phyloP scores from a whole-genome alignment of 2,329 filamentous ascomycete genomes.

The Pseudogymnoascus sp. region DNA sequence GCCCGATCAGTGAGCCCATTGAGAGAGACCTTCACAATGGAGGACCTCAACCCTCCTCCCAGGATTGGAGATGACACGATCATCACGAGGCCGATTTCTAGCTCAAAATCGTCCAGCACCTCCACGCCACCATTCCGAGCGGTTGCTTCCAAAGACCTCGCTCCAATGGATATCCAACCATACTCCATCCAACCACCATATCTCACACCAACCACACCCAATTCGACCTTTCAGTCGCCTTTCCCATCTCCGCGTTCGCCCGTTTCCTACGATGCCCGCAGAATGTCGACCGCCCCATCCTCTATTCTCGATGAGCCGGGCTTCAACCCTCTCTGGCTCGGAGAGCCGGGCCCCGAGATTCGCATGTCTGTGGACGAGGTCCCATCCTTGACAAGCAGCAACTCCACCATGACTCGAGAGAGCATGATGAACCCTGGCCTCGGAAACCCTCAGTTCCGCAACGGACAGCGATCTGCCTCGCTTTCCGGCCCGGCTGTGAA shows the following conservation, averaged over 20 bases:
- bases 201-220: conserved; percentile 53
- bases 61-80: not conserved
- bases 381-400: conserved; percentile 66
- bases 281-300: conserved; percentile 67
- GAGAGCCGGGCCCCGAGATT: conserved; percentile 64
- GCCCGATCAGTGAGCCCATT: conserved; percentile 43
- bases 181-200: conserved; percentile 34
- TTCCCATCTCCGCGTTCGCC: conserved; percentile 60
- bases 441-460: conserved; percentile 39
- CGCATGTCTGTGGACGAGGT: conserved; percentile 67
- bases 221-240: conserved; percentile 43
- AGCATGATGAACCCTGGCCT: conserved; percentile 37
- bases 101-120: conserved; percentile 29
- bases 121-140: conserved; percentile 26
- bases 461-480: conserved; percentile 53
- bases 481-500: conserved; percentile 56
- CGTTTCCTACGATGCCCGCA: conserved; percentile 62
- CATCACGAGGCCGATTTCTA: conserved; percentile 23
- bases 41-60: conserved; percentile 30
- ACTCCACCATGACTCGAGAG: conserved; percentile 66
- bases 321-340: conserved; percentile 63
- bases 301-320: conserved; percentile 64
- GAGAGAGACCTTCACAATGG: conserved; percentile 40
- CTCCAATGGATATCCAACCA: conserved; percentile 42
- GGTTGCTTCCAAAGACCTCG: conserved; percentile 34